phyloP scores from a whole-genome alignment of 2,329 filamentous ascomycete genomes.

The Thermomyces lanuginosus region DNA sequence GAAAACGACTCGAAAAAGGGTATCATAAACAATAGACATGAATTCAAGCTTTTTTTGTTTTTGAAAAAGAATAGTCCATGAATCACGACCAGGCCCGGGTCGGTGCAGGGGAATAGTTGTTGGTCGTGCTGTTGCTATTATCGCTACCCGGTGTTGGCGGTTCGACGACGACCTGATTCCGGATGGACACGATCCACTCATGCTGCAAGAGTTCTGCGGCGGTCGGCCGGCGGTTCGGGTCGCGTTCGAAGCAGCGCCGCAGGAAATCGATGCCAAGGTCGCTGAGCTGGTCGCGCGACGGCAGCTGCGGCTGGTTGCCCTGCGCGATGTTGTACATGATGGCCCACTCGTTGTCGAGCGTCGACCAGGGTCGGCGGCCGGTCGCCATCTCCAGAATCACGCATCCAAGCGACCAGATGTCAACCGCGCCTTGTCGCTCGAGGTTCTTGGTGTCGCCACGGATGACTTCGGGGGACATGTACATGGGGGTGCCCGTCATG shows the following conservation, averaged over 20 bases:
- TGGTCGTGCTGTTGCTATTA: conserved; percentile 21
- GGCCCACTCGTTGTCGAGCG: conserved; percentile 95
- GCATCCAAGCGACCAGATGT: conserved; percentile 93
- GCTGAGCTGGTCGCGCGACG: conserved; percentile 67
- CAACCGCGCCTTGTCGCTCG: conserved; percentile 69
- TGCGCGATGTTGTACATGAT: conserved; percentile 99
- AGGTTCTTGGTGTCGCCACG: conserved; percentile 64
- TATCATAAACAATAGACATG: too few species aligned
- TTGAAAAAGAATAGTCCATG: too few species aligned
- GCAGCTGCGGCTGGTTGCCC: conserved; percentile 79
- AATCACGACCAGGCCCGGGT: too few species aligned
- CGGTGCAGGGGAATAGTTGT: too few species aligned
- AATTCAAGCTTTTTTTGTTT: too few species aligned
- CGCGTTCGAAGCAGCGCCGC: conserved; percentile 67
- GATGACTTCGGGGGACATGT: conserved; percentile 99
- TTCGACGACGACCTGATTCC: conserved; percentile 32
- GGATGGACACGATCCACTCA: conserved; percentile 56
- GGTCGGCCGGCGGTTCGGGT: conserved; percentile 61
- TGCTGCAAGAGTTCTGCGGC: conserved; percentile 85
- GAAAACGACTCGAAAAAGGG: too few species aligned
- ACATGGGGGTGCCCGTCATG: conserved; percentile 98
- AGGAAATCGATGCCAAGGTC: conserved; percentile 76
- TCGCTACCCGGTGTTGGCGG: conserved; percentile 24
- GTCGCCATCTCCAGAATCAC: conserved; percentile 97
- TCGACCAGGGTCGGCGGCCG: conserved; percentile 82